Evolutionary conservation across 495 filamentous ascomycete species (phyloP).

Genomic region (Tetracladium setigerum): DNA sequence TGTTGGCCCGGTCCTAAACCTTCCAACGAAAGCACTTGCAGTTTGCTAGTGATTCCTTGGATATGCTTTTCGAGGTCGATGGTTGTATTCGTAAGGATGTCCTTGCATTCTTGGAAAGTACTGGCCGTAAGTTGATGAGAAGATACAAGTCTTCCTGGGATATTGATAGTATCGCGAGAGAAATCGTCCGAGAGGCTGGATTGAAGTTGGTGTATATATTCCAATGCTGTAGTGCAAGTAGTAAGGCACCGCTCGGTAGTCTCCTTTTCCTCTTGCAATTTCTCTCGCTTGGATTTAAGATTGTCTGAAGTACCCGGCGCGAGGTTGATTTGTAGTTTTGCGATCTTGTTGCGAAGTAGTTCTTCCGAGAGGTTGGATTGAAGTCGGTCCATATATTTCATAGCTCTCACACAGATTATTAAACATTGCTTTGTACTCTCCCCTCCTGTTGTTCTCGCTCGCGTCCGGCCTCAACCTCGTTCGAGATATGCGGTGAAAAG

Average conservation of each 20-base stretch:
- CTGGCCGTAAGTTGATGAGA: slow-evolving; percentile 1
- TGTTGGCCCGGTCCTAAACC: too few relatives aligned
- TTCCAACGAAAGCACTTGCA: not conserved
- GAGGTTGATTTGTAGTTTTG: not conserved
- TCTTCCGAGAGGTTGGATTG: slow-evolving; percentile 4
- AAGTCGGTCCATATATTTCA: slow-evolving; percentile 2
- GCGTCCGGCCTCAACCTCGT: not conserved
- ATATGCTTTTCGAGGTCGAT: slow-evolving; percentile 1
- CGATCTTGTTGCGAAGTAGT: not conserved
- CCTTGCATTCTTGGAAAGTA: slow-evolving; percentile 6
- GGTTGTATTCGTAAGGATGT: slow-evolving; percentile 5
- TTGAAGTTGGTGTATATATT: slow-evolving; percentile 6
- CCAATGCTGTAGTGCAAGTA: not conserved
- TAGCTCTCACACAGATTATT: not conserved
- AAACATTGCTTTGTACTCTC: not conserved
- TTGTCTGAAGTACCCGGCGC: not conserved
- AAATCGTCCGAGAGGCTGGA: not conserved
- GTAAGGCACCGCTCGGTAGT: not conserved
- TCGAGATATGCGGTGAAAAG: not conserved
- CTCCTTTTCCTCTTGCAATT: slow-evolving; percentile 1
- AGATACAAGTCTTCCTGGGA: not conserved
- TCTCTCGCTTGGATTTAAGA: not conserved
- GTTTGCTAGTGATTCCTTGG: slow-evolving; percentile 2
- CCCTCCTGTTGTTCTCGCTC: not conserved
- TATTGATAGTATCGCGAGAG: not conserved